These are phyloP conservation scores for Auriculariales sp. DNA, from an alignment of 768 basidiomycete species.

Conservation along the genomic window DNA sequence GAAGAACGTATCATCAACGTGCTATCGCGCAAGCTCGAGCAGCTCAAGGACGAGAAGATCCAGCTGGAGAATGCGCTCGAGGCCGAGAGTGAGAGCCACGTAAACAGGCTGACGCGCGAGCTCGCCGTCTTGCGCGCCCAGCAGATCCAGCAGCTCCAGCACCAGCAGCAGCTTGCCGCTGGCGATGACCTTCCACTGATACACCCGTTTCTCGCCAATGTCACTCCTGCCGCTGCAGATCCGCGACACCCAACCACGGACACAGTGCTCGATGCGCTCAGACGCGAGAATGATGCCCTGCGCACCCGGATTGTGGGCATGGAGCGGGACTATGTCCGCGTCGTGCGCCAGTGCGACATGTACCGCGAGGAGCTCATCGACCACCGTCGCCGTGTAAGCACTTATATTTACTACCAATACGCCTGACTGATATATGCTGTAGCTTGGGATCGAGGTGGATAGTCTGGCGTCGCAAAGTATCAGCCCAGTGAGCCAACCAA, in stretches of 20 bases:
- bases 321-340: slow-evolving; percentile 63
- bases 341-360: slow-evolving; percentile 63
- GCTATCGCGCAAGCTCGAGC: slow-evolving; percentile 69
- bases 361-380: slow-evolving; percentile 78
- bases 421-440: not conserved
- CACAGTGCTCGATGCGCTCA: slow-evolving; percentile 59
- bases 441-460: slow-evolving; percentile 69
- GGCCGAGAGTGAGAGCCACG: slow-evolving; percentile 76
- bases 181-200: slow-evolving; percentile 3
- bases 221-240: slow-evolving; percentile 11
- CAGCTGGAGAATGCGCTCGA: slow-evolving; percentile 68
- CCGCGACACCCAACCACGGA: slow-evolving; percentile 29
- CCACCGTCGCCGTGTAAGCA: slow-evolving; percentile 55
- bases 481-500: slow-evolving; percentile 52
- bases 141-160: slow-evolving; percentile 34
- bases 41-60: slow-evolving; percentile 79
- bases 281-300: slow-evolving; percentile 65
- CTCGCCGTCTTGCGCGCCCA: slow-evolving; percentile 46
- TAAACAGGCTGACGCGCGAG: slow-evolving; percentile 61
- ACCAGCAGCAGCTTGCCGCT: slow-evolving; percentile 13
- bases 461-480: slow-evolving; percentile 46
- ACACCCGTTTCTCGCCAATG: slow-evolving; percentile 1
- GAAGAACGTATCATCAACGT: slow-evolving; percentile 80
- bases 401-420: not conserved
- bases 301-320: slow-evolving; percentile 52